Evolutionary conservation across 176 grass and related monocot genomes (phyloP).

Genomic region (Tuctoria greenei): DNA sequence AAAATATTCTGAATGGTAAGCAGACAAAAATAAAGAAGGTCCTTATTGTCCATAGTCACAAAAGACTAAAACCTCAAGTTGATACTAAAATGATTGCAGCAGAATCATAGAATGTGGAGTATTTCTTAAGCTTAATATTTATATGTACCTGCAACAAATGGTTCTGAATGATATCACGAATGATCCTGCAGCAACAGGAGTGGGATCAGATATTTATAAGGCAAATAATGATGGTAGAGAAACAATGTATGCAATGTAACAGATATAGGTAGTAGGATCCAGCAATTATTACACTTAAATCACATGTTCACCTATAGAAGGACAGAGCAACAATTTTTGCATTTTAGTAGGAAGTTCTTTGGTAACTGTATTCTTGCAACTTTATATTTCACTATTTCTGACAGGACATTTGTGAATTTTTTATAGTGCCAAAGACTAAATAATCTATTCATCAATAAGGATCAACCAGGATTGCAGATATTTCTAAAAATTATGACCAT

Average conservation of each 20-base stretch:
- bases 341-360: conserved; percentile 26
- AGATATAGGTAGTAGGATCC: neutral
- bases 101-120: neutral
- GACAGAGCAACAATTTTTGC: neutral
- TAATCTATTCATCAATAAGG: conserved; percentile 15
- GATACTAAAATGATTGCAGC: neutral
- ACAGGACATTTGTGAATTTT: neutral
- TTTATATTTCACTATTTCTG: neutral
- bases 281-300: neutral
- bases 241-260: neutral
- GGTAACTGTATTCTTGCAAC: neutral
- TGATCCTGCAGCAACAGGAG: conserved; percentile 78
- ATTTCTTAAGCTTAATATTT: conserved; percentile 16
- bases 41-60: neutral
- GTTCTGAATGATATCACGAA: conserved; percentile 99
- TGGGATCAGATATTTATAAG: conserved; percentile 32
- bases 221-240: conserved; percentile 2
- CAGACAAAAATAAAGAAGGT: neutral
- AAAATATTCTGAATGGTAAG: conserved; percentile 10
- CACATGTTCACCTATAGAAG: neutral
- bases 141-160: conserved; percentile 91
- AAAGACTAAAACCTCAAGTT: conserved; percentile 10
- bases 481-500: conserved; percentile 6
- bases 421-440: conserved; percentile 11
- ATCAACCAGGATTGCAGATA: neutral